Base-by-base conservation (phyloP, 805 yeast species). In the Zygosaccharomyces pseudorouxii region DNA sequence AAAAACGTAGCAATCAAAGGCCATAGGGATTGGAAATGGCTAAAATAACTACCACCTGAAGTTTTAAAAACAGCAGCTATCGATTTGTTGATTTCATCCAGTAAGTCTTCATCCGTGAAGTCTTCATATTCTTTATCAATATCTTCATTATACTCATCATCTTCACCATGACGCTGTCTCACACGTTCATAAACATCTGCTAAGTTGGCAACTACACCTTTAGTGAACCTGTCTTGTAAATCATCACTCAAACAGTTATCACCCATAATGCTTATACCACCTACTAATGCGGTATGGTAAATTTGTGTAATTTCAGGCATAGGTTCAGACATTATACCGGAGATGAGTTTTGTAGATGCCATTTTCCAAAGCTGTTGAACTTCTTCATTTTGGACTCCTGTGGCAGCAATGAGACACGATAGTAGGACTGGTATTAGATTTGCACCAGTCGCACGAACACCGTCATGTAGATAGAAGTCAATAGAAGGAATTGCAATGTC, bases 371-470 rank as follows among this genome's bases (percentile, higher is more conserved):
- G 68, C 25, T 77, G 77, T 41, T 80, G 67, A 1, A 89, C 79
- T 55, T 82, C 83, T 9, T 75, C 72, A 3, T 89, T 78, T 36
- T 74, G 70, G 40, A 67, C 62, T 38, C 76, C 78, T 20, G 77
- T 73, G 3, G 77, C 77, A 3, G 67, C 61, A 50, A 74, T 71
- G n/a, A 84, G 74, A 54, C 87, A 80, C 47, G 79, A 70, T 51
- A 93, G 71, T 46, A 92, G 71, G 3, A 89, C 81, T 2, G 97
- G 89, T 60, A 90, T 80, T 4, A 90, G 77, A 52, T 83, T 78
- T 2, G 97, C 90, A 40, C 96, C 89, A n/a, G 92, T 80, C 23
- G 86, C 88, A 57, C 98, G 81, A 5, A 92, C 98, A 33, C 95
- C 96, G 66, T 89, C 97, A 64, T 89, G 97, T 60, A 90, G 77